Evolutionary conservation across 768 basidiomycete species (phyloP).

Genomic region (Tylopilus intermedius): DNA sequence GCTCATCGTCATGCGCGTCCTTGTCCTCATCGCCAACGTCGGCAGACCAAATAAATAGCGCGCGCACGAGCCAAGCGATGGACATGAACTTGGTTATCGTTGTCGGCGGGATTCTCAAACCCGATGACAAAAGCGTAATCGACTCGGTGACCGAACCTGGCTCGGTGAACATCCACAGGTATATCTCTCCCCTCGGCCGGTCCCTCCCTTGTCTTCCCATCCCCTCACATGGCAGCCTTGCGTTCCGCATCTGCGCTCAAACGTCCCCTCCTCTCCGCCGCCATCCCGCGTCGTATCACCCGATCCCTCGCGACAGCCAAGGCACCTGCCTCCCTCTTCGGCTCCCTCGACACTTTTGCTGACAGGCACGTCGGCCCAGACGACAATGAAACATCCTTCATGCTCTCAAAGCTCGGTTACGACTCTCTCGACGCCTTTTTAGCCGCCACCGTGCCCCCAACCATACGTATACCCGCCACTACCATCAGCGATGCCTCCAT

Average conservation of each 20-base stretch:
- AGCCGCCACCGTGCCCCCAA: constrained; percentile 70
- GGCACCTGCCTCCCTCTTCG: constrained; percentile 61
- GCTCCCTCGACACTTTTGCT: constrained; percentile 83
- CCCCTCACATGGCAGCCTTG: constrained; percentile 27
- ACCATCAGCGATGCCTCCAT: constrained; percentile 65
- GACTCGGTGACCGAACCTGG: constrained; percentile 36
- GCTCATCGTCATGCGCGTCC: not conserved
- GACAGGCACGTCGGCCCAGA: constrained; percentile 93
- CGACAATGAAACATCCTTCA: constrained; percentile 67
- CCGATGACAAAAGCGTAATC: constrained; percentile 28
- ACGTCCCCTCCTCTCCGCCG: constrained; percentile 15
- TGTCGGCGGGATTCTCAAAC: constrained; percentile 11
- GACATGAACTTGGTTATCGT: constrained; percentile 1
- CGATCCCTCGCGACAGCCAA: constrained; percentile 57
- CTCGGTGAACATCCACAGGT: constrained; percentile 34
- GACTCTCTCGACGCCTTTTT: constrained; percentile 87
- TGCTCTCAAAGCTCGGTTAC: constrained; percentile 84
- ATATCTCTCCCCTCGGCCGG: constrained; percentile 21
- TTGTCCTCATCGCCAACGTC: constrained; percentile 8
- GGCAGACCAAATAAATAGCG: not conserved
- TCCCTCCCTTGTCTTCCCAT: constrained; percentile 15
- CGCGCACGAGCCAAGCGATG: not conserved
- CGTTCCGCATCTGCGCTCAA: constrained; percentile 24
- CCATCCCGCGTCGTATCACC: constrained; percentile 24
- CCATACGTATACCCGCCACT: constrained; percentile 65